phyloP scores from a whole-genome alignment of 176 grass and related monocot species.

The Miscanthus lutarioriparius region DNA sequence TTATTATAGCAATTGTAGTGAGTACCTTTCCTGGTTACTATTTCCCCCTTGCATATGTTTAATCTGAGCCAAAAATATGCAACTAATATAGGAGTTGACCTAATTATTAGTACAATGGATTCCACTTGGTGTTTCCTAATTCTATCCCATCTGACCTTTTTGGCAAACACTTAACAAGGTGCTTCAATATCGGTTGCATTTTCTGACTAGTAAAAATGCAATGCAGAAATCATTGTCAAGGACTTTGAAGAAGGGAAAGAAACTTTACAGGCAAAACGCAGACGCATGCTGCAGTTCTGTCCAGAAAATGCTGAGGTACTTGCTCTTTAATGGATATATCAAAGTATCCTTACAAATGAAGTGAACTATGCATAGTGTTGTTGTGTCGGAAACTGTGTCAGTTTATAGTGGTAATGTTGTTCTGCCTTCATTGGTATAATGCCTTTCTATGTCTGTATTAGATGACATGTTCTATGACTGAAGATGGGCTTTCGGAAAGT shows the following conservation, averaged over 20 bases:
- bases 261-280: conserved; percentile 76
- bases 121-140: conserved; percentile 15
- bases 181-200: conserved; percentile 24
- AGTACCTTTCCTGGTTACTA: neutral
- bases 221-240: conserved; percentile 56
- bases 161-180: neutral
- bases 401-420: conserved; percentile 12
- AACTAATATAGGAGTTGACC: neutral
- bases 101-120: conserved; percentile 7
- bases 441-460: conserved; percentile 30
- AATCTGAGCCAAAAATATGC: neutral
- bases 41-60: conserved; percentile 5
- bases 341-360: conserved; percentile 11
- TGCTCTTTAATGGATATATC: conserved; percentile 8
- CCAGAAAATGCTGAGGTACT: conserved; percentile 59
- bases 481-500: conserved; percentile 63
- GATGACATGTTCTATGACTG: conserved; percentile 55
- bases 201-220: conserved; percentile 12
- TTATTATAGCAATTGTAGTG: neutral
- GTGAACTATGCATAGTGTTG: neutral
- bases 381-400: conserved; percentile 4
- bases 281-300: conserved; percentile 91
- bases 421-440: conserved; percentile 21
- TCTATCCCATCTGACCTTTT: neutral
- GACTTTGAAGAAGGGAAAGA: conserved; percentile 71